These are phyloP conservation scores for Artemisia princeps DNA, from an alignment of 140 eudicot genomes.

Conservation along the genomic window DNA sequence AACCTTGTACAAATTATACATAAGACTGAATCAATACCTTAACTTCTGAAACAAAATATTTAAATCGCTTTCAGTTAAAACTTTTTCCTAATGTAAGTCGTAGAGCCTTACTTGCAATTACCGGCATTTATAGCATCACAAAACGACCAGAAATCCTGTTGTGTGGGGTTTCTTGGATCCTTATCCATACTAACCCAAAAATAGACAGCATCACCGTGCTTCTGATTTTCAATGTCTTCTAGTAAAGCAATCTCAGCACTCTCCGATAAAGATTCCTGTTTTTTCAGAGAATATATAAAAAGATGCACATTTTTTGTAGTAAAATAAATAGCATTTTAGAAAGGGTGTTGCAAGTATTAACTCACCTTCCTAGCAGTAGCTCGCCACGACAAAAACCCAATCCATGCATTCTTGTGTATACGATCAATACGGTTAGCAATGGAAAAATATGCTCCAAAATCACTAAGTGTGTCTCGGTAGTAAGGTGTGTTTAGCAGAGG, in stretches of 20 bases:
- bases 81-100: not conserved
- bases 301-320: not conserved
- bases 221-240: conserved; percentile 63
- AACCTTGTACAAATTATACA: conserved; percentile 36
- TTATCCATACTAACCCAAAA: conserved; percentile 86
- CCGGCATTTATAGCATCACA: conserved; percentile 97
- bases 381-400: conserved; percentile 96
- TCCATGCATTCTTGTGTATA: conserved; percentile 87
- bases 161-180: conserved; percentile 67
- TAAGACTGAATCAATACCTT: conserved; percentile 5
- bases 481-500: conserved; percentile 62
- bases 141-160: conserved; percentile 86
- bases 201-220: conserved; percentile 76
- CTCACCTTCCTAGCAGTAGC: conserved; percentile 70
- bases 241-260: conserved; percentile 61
- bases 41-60: not conserved
- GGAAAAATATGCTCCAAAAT: conserved; percentile 86
- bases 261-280: conserved; percentile 67
- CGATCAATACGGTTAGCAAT: conserved; percentile 81
- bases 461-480: conserved; percentile 66
- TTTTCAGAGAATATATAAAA: conserved; percentile 1
- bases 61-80: not conserved
- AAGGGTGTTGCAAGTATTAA: not conserved
- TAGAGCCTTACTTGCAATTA: conserved; percentile 78
- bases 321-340: not conserved